A percentile compares a stretch with the other conserved stretches of the same genome.
These are phyloP conservation scores for Avena sativa DNA, from an alignment of 176 grass and related monocot species.

Conservation along the genomic window DNA sequence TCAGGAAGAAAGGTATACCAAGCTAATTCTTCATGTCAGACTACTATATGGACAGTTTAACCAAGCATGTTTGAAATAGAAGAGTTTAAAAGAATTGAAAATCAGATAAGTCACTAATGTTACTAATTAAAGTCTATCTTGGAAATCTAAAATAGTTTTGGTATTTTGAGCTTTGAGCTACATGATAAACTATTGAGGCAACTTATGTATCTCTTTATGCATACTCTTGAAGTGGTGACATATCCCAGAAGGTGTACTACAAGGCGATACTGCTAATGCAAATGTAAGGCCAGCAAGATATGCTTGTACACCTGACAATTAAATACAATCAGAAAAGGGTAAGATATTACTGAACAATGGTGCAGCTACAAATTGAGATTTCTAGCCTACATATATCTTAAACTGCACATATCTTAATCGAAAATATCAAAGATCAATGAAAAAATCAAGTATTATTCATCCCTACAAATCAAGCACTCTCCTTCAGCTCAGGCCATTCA, in stretches of 20 bases:
- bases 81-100: conserved; percentile 1
- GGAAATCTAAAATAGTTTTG: background rate
- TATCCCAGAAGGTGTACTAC: no score
- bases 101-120: background rate
- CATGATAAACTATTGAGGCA: conserved; percentile 6
- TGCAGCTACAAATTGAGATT: no score
- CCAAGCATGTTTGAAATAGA: background rate
- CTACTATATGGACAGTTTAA: conserved; percentile 10
- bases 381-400: no score
- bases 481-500: no score
- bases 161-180: background rate
- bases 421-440: no score
- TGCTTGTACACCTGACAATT: no score
- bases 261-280: no score
- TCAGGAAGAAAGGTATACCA: background rate
- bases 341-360: background rate
- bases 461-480: no score
- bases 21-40: background rate
- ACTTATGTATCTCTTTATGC: background rate
- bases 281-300: no score
- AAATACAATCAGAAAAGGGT: conserved; percentile 46
- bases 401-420: no score
- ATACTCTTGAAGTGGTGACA: conserved; percentile 88
- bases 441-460: no score
- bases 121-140: background rate